phyloP scores from a whole-genome alignment of 2,329 filamentous ascomycete species.

The Eutypella sp. region DNA sequence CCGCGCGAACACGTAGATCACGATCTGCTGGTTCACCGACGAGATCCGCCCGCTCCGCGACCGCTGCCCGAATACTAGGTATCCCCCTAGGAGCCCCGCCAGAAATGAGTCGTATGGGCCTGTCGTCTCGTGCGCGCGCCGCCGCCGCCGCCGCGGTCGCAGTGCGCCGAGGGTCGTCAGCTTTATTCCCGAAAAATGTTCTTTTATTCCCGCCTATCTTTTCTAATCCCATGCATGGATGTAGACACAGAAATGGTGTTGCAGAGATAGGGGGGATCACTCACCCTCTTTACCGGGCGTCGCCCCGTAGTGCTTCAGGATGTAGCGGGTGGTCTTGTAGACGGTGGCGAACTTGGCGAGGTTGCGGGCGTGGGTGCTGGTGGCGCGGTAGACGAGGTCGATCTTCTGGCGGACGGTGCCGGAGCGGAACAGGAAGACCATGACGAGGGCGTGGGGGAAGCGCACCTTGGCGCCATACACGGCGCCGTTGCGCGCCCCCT shows the following conservation, averaged over 20 bases:
- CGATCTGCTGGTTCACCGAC: slow-evolving; percentile 91
- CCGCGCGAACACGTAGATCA: slow-evolving; percentile 94
- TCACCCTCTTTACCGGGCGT: slow-evolving; percentile 55
- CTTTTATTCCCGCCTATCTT: not conserved
- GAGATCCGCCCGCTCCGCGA: slow-evolving; percentile 61
- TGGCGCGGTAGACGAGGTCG: slow-evolving; percentile 75
- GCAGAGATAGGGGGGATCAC: slow-evolving; percentile 6
- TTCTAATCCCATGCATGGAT: not conserved
- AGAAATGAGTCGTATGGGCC: slow-evolving; percentile 79
- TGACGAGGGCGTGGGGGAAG: slow-evolving; percentile 95
- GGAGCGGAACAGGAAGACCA: slow-evolving; percentile 94
- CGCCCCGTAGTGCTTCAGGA: slow-evolving; percentile 59
- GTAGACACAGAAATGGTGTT: not conserved
- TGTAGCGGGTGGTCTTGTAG: slow-evolving; percentile 80
- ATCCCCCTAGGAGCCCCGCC: slow-evolving; percentile 83
- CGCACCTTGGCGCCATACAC: slow-evolving; percentile 97
- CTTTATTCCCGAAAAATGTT: no score
- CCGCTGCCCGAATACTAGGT: slow-evolving; percentile 77
- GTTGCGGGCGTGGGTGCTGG: slow-evolving; percentile 84
- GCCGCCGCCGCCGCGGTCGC: no score
- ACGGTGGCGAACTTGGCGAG: slow-evolving; percentile 85
- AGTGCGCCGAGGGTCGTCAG: slow-evolving; percentile 3
- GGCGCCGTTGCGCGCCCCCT: slow-evolving; percentile 92
- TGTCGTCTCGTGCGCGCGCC: no score
- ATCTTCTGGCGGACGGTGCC: slow-evolving; percentile 81